Evolutionary conservation across 2,329 filamentous ascomycete genomes (phyloP).

Genomic region (Verticillium dahliae): DNA sequence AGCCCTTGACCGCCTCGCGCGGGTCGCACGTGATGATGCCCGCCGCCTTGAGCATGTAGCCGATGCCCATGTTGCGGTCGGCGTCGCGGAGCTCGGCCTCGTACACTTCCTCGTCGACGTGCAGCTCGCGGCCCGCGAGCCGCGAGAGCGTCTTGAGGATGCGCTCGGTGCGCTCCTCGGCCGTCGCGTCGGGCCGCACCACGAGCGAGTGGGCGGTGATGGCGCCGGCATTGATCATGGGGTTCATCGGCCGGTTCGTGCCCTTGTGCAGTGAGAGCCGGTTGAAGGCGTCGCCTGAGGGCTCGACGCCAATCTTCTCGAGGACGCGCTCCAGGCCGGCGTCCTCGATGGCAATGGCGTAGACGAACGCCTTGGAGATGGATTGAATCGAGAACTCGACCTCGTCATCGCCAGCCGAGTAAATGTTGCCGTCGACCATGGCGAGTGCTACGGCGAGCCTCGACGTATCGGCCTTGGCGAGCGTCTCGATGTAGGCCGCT

Average conservation of each 20-base stretch:
- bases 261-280: conserved; percentile 21
- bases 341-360: conserved; percentile 31
- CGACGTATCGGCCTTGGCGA: conserved; percentile 29
- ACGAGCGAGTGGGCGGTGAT: conserved; percentile 26
- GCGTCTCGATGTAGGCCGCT: conserved; percentile 29
- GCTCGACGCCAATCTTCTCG: conserved; percentile 32
- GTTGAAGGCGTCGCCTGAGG: conserved; percentile 31
- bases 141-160: conserved; percentile 25
- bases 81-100: conserved; percentile 27
- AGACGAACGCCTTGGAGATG: conserved; percentile 33
- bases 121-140: conserved; percentile 25
- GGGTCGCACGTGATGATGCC: conserved; percentile 27
- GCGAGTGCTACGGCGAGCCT: conserved; percentile 29
- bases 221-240: conserved; percentile 28
- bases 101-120: conserved; percentile 30
- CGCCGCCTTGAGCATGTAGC: conserved; percentile 32
- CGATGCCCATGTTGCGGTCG: conserved; percentile 27
- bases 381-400: conserved; percentile 34
- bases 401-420: conserved; percentile 29
- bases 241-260: conserved; percentile 25
- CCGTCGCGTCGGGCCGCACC: conserved; percentile 19
- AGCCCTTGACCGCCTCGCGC: conserved; percentile 26
- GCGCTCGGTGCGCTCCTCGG: conserved; percentile 25
- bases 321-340: conserved; percentile 24
- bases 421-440: conserved; percentile 31